Evolutionary conservation across 805 yeast genomes (phyloP).

Genomic region (Ogataea henricii): DNA sequence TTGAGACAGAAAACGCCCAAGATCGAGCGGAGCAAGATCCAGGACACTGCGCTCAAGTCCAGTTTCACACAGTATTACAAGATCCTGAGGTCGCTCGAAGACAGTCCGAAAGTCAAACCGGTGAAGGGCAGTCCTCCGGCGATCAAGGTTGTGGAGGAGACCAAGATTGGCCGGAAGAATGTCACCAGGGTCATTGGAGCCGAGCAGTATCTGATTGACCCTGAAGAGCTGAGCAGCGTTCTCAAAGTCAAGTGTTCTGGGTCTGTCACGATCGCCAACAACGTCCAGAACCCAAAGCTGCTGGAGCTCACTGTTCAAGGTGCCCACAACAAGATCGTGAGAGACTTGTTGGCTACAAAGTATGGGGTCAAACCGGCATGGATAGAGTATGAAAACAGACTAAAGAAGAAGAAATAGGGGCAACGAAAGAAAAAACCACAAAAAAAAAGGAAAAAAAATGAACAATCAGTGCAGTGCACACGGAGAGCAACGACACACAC

Average conservation of each 20-base stretch:
- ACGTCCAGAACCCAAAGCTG: slow-evolving; percentile 53
- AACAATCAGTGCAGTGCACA: too few relatives aligned
- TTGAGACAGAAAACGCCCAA: slow-evolving; percentile 25
- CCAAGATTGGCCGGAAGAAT: slow-evolving; percentile 78
- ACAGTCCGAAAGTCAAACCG: slow-evolving; percentile 37
- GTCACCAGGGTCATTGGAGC: slow-evolving; percentile 73
- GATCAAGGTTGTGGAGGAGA: slow-evolving; percentile 67
- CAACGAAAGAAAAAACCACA: not conserved
- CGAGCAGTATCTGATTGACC: slow-evolving; percentile 66
- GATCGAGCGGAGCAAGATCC: slow-evolving; percentile 45
- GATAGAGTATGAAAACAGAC: slow-evolving; percentile 66
- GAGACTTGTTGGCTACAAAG: slow-evolving; percentile 55
- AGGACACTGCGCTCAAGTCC: slow-evolving; percentile 40
- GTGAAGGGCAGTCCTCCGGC: slow-evolving; percentile 69
- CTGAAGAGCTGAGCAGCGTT: slow-evolving; percentile 65
- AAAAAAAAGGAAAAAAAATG: too few relatives aligned
- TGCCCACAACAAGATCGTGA: slow-evolving; percentile 67
- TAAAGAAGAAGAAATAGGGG: slow-evolving; percentile 48
- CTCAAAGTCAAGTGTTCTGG: slow-evolving; percentile 85
- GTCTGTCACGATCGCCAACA: slow-evolving; percentile 72
- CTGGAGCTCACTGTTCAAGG: slow-evolving; percentile 88
- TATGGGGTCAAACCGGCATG: slow-evolving; percentile 66
- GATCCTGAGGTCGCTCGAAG: slow-evolving; percentile 44
- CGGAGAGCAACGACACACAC: not conserved
- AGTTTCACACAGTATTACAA: slow-evolving; percentile 53